Evolutionary conservation across 441 rosid genomes (phyloP), one percentile per base, ranked within the genome.

Genomic region (Gossypium lobatum): DNA sequence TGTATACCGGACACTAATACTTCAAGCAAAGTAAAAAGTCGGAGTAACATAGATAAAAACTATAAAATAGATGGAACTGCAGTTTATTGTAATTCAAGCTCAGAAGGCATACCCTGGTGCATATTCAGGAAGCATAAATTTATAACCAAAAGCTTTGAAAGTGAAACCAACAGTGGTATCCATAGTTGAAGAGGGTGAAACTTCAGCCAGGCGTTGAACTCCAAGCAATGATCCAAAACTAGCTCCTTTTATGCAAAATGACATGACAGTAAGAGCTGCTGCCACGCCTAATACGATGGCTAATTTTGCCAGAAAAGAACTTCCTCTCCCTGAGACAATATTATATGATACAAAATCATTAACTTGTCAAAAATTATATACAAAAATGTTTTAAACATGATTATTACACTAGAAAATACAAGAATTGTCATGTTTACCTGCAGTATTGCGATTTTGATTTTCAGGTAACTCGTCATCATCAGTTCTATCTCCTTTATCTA

Each of bases 141-240:
- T 87, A 72, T 86, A 88, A 61, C 96, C 91, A 74, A 93, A 91
- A 39, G 87, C 92, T 73, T 86, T 87, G 72, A 93, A 91, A 28
- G 82, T 81, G 72, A 90, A 93, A 60, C 96, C 91, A 72, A 46
- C 74, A 59, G 88, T 78, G 64, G 83, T 28, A 70, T 81, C 84
- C 78, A 76, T 42, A 37, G 57, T 72, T 14, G 87, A 83, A 66
- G 94, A 78, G 59, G 86, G 76, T 37, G 97, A 83, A 76, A 76
- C 78, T 75, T 87, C 84, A 64, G 83, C 77, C 69, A 87, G 64
- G 67, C 64, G 80, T 74, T 86, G 87, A 77, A 93, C 80, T 55
- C 86, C 91, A 52, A 87, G 58, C 8, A 85, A 76, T 66, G 90
- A 81, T 67, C 88, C 89, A 71, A 71, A 57, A 78, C 81, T 69